Conservation (phyloP, 1,284 basidiomycete species). For the Acaromyces ingoldii region DNA sequence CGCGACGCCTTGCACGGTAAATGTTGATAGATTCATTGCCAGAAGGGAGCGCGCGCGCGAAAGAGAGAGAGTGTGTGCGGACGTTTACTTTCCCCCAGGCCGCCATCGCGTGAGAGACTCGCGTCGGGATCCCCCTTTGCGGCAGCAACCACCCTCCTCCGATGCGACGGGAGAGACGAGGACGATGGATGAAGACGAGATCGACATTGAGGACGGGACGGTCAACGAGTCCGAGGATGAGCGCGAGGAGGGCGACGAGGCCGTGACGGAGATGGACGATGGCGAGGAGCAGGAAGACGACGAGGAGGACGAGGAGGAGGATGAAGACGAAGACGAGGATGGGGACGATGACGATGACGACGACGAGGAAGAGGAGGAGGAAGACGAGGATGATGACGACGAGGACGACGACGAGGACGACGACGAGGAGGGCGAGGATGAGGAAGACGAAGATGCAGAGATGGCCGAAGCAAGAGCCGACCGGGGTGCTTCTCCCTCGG, state of each 20-base stretch:
- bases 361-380: slow-evolving; percentile 18
- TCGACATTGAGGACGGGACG: not conserved
- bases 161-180: not conserved
- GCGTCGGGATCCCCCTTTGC: too few relatives aligned
- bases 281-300: slow-evolving; percentile 2
- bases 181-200: slow-evolving; percentile 1
- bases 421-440: slow-evolving; percentile 11
- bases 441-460: slow-evolving; percentile 15
- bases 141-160: too few relatives aligned
- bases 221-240: slow-evolving; percentile 10
- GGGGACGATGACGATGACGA: not conserved
- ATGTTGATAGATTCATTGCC: too few relatives aligned
- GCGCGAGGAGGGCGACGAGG: not conserved
- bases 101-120: too few relatives aligned
- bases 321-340: slow-evolving; percentile 10
- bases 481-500: not conserved
- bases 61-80: too few relatives aligned
- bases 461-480: slow-evolving; percentile 8
- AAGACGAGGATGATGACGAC: slow-evolving; percentile 17
- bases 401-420: slow-evolving; percentile 19
- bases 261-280: not conserved
- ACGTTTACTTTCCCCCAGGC: too few relatives aligned
- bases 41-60: too few relatives aligned
- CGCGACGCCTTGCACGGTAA: too few relatives aligned
- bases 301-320: slow-evolving; percentile 13